These are phyloP conservation scores for Colletotrichum tropicicola DNA, from an alignment of 2,329 filamentous ascomycete genomes.

Conservation along the genomic window DNA sequence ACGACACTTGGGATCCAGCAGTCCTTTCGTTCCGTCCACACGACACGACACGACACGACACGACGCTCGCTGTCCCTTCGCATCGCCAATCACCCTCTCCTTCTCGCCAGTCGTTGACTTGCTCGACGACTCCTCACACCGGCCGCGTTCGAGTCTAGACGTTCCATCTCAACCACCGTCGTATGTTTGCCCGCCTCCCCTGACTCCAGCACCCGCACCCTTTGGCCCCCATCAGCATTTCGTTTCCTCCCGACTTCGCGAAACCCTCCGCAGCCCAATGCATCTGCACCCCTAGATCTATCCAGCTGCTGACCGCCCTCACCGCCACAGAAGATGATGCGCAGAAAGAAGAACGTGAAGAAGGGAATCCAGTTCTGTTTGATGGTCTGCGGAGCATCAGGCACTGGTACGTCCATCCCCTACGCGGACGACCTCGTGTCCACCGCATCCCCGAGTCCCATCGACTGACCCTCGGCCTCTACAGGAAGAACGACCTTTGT, in stretches of 20 bases:
- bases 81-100: slow-evolving; percentile 13
- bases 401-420: slow-evolving; percentile 78
- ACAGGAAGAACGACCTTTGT: slow-evolving; percentile 97
- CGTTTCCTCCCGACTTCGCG: slow-evolving; percentile 13
- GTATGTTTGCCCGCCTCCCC: slow-evolving; percentile 23
- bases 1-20: slow-evolving; percentile 29
- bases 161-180: slow-evolving; percentile 16
- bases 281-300: slow-evolving; percentile 15
- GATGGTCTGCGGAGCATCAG: slow-evolving; percentile 99
- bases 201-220: neutral
- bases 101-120: slow-evolving; percentile 18
- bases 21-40: slow-evolving; percentile 24
- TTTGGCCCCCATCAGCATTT: slow-evolving; percentile 9
- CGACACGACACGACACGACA: slow-evolving; percentile 21
- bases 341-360: slow-evolving; percentile 99
- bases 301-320: slow-evolving; percentile 38
- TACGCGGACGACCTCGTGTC: slow-evolving; percentile 18
- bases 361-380: slow-evolving; percentile 99
- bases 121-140: slow-evolving; percentile 10
- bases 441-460: neutral
- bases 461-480: slow-evolving; percentile 24
- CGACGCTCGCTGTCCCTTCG: slow-evolving; percentile 17
- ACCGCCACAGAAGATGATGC: slow-evolving; percentile 82
- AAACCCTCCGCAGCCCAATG: slow-evolving; percentile 16
- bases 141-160: slow-evolving; percentile 14